A percentile compares a stretch with the other conserved stretches of the same genome.
Conservation (phyloP, 169 alveolate species). For the Theileria luwenshuni region DNA sequence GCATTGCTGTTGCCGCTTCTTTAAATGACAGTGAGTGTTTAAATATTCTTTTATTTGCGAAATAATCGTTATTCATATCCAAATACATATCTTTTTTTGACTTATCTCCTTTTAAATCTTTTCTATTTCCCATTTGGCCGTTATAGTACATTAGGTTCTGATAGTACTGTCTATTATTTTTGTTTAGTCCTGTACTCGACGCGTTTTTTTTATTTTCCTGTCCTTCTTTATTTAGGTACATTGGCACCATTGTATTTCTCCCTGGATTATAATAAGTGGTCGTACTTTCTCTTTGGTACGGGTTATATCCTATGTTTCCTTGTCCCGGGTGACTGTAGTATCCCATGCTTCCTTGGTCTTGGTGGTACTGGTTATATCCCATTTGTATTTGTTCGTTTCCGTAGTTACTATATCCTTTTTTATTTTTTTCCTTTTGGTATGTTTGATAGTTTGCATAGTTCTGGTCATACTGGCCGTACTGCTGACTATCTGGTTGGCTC, state of each 20-base stretch:
- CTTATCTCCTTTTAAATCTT: too few species aligned
- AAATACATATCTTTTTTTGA: conserved; percentile 1
- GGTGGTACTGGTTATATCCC: background rate
- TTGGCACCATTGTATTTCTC: too few species aligned
- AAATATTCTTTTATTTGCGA: conserved; percentile 8
- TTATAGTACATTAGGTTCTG: conserved; percentile 1
- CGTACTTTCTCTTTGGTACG: too few species aligned
- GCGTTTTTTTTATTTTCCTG: too few species aligned
- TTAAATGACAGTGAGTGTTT: conserved; percentile 28
- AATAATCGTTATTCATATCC: background rate
- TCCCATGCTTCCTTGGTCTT: background rate
- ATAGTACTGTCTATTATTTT: background rate
- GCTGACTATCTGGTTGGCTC: too few species aligned
- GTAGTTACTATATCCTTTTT: background rate
- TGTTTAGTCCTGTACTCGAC: too few species aligned
- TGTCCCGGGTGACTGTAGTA: background rate
- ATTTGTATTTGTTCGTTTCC: background rate
- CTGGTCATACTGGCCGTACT: background rate
- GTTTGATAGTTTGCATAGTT: background rate
- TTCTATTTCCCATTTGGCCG: background rate
- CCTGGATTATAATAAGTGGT: too few species aligned
- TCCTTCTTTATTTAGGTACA: too few species aligned
- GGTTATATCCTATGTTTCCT: background rate
- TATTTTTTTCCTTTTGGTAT: background rate
- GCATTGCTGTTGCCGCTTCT: conserved; percentile 44